Evolutionary conservation across 352 stramenopile species (phyloP), one percentile per base, ranked within the genome.

Genomic region (Thalassiosira hispida): DNA sequence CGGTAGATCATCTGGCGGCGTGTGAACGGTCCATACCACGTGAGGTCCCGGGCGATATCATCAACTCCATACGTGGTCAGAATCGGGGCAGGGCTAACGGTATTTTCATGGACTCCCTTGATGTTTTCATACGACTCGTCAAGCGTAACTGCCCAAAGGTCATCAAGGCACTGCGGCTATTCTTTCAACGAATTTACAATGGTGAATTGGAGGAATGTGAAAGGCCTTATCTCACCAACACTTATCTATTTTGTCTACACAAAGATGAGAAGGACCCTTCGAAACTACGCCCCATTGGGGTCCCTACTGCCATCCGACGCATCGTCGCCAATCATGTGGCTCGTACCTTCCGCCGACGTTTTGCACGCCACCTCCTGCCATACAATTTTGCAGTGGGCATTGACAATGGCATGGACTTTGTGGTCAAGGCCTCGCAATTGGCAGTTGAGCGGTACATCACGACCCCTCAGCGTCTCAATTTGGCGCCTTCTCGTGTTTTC

Each of bases 361-460:
- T 49, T 16, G 11, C 40, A 4, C 6, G 9, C 4, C 8, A 14
- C 4, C 40, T 49, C 40, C 40, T 49, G 5, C 40, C 40, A 14
- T 16, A 20, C 11, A 49, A 49, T 16, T 49, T 49, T 49, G 40
- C 16, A 20, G 40, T 49, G 8, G 40, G 40, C 16, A 49, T 20
- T 3, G 40, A 49, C 1, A 12, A 12, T 4, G 40, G 40, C n/a
- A 49, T 49, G 40, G 40, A 49, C 4, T 49, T 49, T 20, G 16
- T 49, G 5, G n/a, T 49, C 40, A 49, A 49, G n/a, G 11, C 40
- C 3, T 2, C 40, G n/a, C 40, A 49, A 16, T 16, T 49, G 3
- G 3, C 46, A 7, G 14, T 72, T 0, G 23, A 69, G 14, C 44
- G 47, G 31, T 59, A 44, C 11, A 69, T 69, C 44, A 51, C 35